Base-by-base conservation (phyloP, 2,329 filamentous ascomycete genomes). In the Camillea tinctor region DNA sequence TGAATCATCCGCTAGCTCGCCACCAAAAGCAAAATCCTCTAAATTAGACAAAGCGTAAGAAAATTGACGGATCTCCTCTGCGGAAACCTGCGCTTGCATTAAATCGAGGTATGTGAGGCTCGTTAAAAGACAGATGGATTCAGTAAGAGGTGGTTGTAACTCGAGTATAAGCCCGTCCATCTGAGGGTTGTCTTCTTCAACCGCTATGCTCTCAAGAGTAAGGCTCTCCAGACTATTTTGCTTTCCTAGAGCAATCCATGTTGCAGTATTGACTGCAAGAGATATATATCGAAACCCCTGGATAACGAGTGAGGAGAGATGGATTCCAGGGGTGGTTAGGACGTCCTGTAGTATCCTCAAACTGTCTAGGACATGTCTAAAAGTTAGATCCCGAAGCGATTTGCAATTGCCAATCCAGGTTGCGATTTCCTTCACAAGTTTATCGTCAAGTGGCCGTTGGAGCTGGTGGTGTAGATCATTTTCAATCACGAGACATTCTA, bases 21-120 rank as follows among this genome's bases (percentile, higher is more conserved):
- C 86, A 50, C 79, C 81, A 54, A 89, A 80, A 51, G 77, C 80
- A 15, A 90, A 72, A 13, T 84, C 80, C 64, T 87, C 83, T 0
- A 90, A 76, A 17, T 76, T 68, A 0, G 72, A 72, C 9, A 87
- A 72, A 9, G 75, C 70, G 1, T 69, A 61, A 22, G 81, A 76
- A 17, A 90, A 76, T 2, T 67, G 66, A 11, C 75, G 69, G 36
- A 89, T 74, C 48, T 88, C 81, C 8, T 75, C 71, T 7, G 80
- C 74, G 0, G 73, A 76, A 60, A 88, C 80, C 1, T 77, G 80
- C 4, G 84, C 77, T 26, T 81, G 76, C 30, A 80, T 76, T 1
- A 88, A 71, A 44, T 83, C 79, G 2, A 90, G 75, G 20, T 81
- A 76, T 22, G 76, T 80, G 17, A 90, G 77, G 8, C 82, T 75